These are phyloP conservation scores for Ceratocystis cacaofunesta DNA, from an alignment of 2,329 filamentous ascomycete genomes.

Conservation along the genomic window DNA sequence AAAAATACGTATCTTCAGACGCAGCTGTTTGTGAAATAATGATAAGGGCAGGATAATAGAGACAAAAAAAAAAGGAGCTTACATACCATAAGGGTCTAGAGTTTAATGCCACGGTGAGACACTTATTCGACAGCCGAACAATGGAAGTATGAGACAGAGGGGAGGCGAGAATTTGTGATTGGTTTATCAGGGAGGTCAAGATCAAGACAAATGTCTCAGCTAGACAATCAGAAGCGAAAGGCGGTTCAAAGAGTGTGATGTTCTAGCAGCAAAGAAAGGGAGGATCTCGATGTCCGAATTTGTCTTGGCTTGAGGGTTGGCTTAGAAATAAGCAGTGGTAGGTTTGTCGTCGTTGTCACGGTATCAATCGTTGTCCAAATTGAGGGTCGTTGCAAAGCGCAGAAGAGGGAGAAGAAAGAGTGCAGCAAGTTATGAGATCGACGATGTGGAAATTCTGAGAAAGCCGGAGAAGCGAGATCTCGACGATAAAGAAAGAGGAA, in stretches of 20 bases:
- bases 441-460: not conserved
- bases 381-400: not conserved
- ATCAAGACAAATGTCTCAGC: not conserved
- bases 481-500: not conserved
- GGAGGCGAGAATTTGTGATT: not conserved
- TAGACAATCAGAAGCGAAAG: not conserved
- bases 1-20: not conserved
- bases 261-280: not conserved
- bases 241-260: not conserved
- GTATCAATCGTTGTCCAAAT: too few relatives aligned
- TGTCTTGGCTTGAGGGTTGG: not conserved
- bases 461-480: not conserved
- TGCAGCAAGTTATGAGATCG: not conserved
- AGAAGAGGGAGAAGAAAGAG: not conserved
- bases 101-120: not conserved
- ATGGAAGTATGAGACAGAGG: not conserved
- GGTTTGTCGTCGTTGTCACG: too few relatives aligned
- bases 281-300: not conserved
- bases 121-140: not conserved
- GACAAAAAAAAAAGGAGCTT: too few relatives aligned
- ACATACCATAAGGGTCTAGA: conserved; percentile 1
- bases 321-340: too few relatives aligned
- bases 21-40: not conserved
- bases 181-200: not conserved
- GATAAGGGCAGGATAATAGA: not conserved